These are phyloP conservation scores for Chaetoceros muelleri DNA, from an alignment of 108 stramenopile species.

Conservation along the genomic window DNA sequence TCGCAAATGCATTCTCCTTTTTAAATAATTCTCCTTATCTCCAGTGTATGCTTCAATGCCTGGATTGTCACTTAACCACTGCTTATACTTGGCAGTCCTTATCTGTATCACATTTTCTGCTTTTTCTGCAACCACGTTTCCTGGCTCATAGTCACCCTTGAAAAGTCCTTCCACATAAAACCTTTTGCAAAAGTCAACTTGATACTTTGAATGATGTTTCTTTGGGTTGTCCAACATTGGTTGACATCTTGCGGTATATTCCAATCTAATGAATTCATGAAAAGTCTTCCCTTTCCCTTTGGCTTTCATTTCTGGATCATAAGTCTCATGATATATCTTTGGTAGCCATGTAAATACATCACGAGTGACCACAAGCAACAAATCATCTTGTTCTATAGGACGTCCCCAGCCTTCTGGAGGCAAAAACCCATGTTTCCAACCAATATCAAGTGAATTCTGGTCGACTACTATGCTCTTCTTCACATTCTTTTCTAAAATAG, in stretches of 20 bases:
- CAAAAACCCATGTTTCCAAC: slow-evolving; percentile 3
- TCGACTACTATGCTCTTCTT: background rate
- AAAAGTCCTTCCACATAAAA: background rate
- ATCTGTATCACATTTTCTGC: slow-evolving; percentile 1
- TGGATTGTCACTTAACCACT: background rate
- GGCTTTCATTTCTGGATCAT: background rate
- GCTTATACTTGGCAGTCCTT: background rate
- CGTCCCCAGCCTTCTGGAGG: background rate
- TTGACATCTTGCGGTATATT: background rate
- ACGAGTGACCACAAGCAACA: background rate
- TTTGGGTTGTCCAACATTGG: background rate
- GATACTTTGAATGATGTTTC: background rate
- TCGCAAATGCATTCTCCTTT: background rate
- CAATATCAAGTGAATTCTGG: background rate
- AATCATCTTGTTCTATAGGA: background rate
- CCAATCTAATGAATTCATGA: background rate
- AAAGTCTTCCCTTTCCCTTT: background rate
- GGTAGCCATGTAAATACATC: slow-evolving; percentile 6
- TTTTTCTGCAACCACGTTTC: background rate
- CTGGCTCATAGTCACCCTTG: background rate
- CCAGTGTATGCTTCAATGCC: background rate
- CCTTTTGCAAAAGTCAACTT: background rate
- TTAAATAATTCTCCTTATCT: background rate
- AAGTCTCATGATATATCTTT: slow-evolving; percentile 1
- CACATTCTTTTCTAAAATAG: background rate